A percentile compares a stretch with the other conserved stretches of the same genome.
Evolutionary conservation across 2,329 filamentous ascomycete genomes (phyloP).

Genomic region (Ophiocordyceps camponoti-saundersi): DNA sequence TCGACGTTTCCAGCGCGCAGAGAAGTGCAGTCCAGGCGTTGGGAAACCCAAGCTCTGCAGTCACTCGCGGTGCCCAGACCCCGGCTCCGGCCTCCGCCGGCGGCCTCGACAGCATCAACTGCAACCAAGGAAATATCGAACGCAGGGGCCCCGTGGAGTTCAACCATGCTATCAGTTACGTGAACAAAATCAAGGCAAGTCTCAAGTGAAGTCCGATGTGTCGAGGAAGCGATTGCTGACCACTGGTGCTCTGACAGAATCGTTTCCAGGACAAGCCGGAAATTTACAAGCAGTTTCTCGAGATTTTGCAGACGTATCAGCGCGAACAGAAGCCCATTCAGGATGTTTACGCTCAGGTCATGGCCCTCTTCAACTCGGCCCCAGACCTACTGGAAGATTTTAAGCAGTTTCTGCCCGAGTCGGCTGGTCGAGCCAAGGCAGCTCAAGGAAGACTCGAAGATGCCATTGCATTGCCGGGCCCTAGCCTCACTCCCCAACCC

Average conservation of each 20-base stretch:
- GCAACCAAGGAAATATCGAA: slow-evolving; percentile 50
- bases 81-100: slow-evolving; percentile 42
- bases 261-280: slow-evolving; percentile 92
- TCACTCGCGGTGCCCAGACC: slow-evolving; percentile 37
- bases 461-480: slow-evolving; percentile 16
- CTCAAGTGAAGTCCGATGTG: neutral
- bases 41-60: slow-evolving; percentile 16
- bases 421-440: slow-evolving; percentile 37
- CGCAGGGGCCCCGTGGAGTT: slow-evolving; percentile 94
- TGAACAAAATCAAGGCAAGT: slow-evolving; percentile 96
- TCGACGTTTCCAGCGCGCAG: slow-evolving; percentile 14
- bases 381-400: slow-evolving; percentile 95
- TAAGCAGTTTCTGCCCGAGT: slow-evolving; percentile 94
- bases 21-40: slow-evolving; percentile 13
- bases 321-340: slow-evolving; percentile 96
- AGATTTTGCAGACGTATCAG: slow-evolving; percentile 96
- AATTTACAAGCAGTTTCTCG: slow-evolving; percentile 97
- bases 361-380: slow-evolving; percentile 78
- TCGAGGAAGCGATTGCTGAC: slow-evolving; percentile 2
- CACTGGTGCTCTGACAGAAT: slow-evolving; percentile 41
- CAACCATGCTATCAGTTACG: slow-evolving; percentile 97
- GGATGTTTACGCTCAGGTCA: slow-evolving; percentile 95
- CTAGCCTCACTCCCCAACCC: slow-evolving; percentile 38
- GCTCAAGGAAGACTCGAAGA: slow-evolving; percentile 43
- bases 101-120: slow-evolving; percentile 43